These are phyloP conservation scores for Dioszegia aurantiaca DNA, from an alignment of 768 basidiomycete species.

Conservation along the genomic window DNA sequence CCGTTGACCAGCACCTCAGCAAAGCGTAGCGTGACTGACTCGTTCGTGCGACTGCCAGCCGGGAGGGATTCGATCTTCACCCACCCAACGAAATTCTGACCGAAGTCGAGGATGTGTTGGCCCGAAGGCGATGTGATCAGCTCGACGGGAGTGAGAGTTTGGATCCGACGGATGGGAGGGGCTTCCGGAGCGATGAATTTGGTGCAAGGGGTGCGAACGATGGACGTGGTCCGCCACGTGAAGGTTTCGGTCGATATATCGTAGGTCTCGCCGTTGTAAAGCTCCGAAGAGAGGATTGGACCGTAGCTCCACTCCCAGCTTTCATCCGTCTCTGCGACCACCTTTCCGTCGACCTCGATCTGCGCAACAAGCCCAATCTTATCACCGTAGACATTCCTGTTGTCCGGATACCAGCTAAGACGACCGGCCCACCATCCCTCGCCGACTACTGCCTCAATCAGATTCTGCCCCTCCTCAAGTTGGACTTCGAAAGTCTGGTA, in stretches of 20 bases:
- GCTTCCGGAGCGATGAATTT: slow-evolving; percentile 33
- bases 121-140: slow-evolving; percentile 42
- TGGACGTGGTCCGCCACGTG: not conserved
- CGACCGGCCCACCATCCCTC: slow-evolving; percentile 42
- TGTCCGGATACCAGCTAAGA: slow-evolving; percentile 17
- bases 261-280: slow-evolving; percentile 41
- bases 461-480: slow-evolving; percentile 35
- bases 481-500: slow-evolving; percentile 45
- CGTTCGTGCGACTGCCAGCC: not conserved
- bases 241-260: slow-evolving; percentile 8
- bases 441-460: slow-evolving; percentile 24
- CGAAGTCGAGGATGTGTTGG: slow-evolving; percentile 46
- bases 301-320: slow-evolving; percentile 32
- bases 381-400: slow-evolving; percentile 26
- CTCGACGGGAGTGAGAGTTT: slow-evolving; percentile 21
- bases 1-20: slow-evolving; percentile 47
- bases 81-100: slow-evolving; percentile 49
- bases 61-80: slow-evolving; percentile 11
- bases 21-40: slow-evolving; percentile 24
- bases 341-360: slow-evolving; percentile 30
- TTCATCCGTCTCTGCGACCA: slow-evolving; percentile 22
- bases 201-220: slow-evolving; percentile 21
- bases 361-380: slow-evolving; percentile 29
- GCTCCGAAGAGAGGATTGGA: slow-evolving; percentile 27
- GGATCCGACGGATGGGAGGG: slow-evolving; percentile 35